Evolutionary conservation across 2,329 filamentous ascomycete genomes (phyloP), one percentile per base, ranked within the genome.

Genomic region (Anthostomella pinea): DNA sequence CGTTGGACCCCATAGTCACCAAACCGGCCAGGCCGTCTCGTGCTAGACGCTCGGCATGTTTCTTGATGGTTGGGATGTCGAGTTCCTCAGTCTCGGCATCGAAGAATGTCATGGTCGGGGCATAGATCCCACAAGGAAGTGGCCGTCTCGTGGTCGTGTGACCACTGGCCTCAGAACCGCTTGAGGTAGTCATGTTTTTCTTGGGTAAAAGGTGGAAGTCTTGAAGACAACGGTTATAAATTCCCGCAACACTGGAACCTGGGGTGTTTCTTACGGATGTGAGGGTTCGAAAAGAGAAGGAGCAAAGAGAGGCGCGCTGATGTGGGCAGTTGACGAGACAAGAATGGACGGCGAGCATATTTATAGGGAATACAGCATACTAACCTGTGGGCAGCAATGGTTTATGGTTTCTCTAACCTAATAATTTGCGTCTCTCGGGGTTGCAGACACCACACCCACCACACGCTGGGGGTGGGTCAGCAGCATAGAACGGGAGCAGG

Each of bases 51-150:
- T 86, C 79, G 16, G 86, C 85, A 59, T 95, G 88, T 58, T 77
- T 83, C 65, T 87, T 85, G 67, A 93, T 86, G 41, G 77, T 77
- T 22, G 84, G 73, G 46, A 90, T 79, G 58, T 95, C 88, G 53
- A 95, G 75, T 31, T 93, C 86, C 66, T 95, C 88, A 29, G 86
- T 93, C 48, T 83, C 76, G 6, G 83, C 74, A 65, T 91, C 72
- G 70, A 95, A 95, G 64, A 95, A 94, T 55, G 87, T 94, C 81
- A 93, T 87, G 43, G 85, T 91, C 17, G 88, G 88, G 42, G 85
- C 85, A 64, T 93, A 94, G 60, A 93, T 89, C 60, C 87, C 87
- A 56, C 83, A 83, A 28, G 85, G 83, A 37, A 94, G 77, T 46
- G 82, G 73, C 40, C 74, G 67, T 44, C 67, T 67, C 13, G 64